These are phyloP conservation scores for Lagerstroemia speciosa DNA, from an alignment of 345 rosid species.

Conservation along the genomic window DNA sequence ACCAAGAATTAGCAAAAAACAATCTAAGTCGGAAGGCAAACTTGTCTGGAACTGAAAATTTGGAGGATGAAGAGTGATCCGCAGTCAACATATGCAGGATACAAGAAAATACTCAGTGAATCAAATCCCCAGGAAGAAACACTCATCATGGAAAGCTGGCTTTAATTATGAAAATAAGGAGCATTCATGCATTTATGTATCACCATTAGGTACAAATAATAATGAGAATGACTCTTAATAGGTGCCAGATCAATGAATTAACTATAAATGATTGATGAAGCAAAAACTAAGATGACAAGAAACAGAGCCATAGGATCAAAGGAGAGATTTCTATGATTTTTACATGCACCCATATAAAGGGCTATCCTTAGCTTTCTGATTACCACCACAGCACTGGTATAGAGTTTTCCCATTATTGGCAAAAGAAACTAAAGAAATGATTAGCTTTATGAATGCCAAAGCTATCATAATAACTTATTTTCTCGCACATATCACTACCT, in stretches of 20 bases:
- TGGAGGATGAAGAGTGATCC: neutral
- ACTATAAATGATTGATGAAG: neutral
- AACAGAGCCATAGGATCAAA: neutral
- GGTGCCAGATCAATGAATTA: neutral
- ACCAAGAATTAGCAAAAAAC: slow-evolving; percentile 13
- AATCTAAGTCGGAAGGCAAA: neutral
- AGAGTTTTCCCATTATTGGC: neutral
- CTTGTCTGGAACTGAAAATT: neutral
- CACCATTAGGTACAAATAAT: too few species aligned
- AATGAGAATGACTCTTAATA: neutral
- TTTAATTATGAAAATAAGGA: too few species aligned
- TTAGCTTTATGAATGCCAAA: neutral
- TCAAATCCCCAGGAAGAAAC: neutral
- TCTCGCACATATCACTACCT: too few species aligned
- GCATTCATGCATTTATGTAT: too few species aligned
- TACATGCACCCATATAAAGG: neutral
- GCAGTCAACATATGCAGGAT: neutral
- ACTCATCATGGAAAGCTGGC: neutral
- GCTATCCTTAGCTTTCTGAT: neutral
- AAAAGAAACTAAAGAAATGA: neutral
- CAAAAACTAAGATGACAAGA: neutral
- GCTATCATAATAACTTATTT: neutral
- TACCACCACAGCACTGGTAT: neutral
- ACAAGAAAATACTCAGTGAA: neutral
- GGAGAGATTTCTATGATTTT: neutral